A percentile compares a stretch with the other conserved stretches of the same genome.
phyloP scores from a whole-genome alignment of 2,329 filamentous ascomycete species.

The Endocalyx cinctus region DNA sequence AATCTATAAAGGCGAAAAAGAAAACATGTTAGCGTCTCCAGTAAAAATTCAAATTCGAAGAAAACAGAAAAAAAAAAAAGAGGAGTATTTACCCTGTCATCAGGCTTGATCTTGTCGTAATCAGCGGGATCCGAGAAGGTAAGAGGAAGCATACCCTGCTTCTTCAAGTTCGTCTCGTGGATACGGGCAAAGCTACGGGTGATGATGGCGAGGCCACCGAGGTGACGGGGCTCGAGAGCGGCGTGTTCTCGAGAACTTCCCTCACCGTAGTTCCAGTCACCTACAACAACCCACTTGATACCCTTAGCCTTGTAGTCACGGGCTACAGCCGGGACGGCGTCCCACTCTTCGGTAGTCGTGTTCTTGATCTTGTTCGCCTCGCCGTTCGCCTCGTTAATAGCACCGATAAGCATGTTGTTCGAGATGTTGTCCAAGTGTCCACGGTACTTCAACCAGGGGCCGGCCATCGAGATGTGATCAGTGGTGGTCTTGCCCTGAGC shows the following conservation, averaged over 20 bases:
- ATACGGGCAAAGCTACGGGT: constrained; percentile 96
- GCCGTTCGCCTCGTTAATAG: constrained; percentile 90
- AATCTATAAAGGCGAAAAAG: constrained; percentile 39
- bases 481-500: constrained; percentile 93
- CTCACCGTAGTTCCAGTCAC: constrained; percentile 99
- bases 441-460: constrained; percentile 97
- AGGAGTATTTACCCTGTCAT: constrained; percentile 69
- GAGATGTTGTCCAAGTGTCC: constrained; percentile 99
- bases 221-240: constrained; percentile 93
- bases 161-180: constrained; percentile 99
- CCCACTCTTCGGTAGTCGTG: constrained; percentile 75
- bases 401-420: constrained; percentile 99
- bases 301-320: constrained; percentile 98
- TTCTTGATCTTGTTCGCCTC: constrained; percentile 99
- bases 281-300: constrained; percentile 93
- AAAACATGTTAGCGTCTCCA: constrained; percentile 15
- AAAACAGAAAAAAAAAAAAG: constrained; percentile 9
- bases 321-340: constrained; percentile 86
- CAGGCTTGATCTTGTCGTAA: constrained; percentile 93
- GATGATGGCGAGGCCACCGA: constrained; percentile 95
- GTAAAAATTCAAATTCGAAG: background rate
- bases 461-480: constrained; percentile 96
- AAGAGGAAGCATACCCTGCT: constrained; percentile 99
- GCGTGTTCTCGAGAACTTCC: constrained; percentile 97
- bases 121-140: constrained; percentile 93